phyloP scores from a whole-genome alignment of 2,329 filamentous ascomycete genomes.

The Leptographium flavum region DNA sequence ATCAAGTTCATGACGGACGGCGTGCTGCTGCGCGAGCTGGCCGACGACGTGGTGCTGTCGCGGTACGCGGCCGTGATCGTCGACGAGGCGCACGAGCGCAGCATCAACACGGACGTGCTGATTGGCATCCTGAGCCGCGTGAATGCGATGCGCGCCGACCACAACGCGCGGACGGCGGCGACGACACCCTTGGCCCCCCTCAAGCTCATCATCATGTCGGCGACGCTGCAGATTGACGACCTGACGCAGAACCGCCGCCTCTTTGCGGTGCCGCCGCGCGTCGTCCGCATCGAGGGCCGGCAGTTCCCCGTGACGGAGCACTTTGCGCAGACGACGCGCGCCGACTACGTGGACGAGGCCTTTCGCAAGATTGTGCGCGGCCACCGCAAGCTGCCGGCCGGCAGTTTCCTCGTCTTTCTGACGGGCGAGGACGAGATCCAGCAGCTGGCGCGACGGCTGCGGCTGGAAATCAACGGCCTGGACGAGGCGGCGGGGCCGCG shows the following conservation, averaged over 20 bases:
- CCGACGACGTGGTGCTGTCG: slow-evolving; percentile 71
- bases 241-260: slow-evolving; percentile 72
- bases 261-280: slow-evolving; percentile 64
- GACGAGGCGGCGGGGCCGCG: slow-evolving; percentile 45
- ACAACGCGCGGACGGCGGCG: slow-evolving; percentile 21
- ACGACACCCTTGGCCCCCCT: slow-evolving; percentile 41
- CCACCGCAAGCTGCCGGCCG: slow-evolving; percentile 78
- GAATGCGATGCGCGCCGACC: slow-evolving; percentile 64
- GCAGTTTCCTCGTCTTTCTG: slow-evolving; percentile 84
- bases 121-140: slow-evolving; percentile 94
- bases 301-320: slow-evolving; percentile 85
- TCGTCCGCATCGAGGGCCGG: slow-evolving; percentile 80
- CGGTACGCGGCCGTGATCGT: slow-evolving; percentile 93
- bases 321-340: slow-evolving; percentile 68
- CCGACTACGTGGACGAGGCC: slow-evolving; percentile 82
- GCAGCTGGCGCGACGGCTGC: slow-evolving; percentile 66
- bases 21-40: slow-evolving; percentile 81
- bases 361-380: slow-evolving; percentile 78
- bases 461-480: slow-evolving; percentile 47
- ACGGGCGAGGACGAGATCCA: slow-evolving; percentile 89
- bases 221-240: slow-evolving; percentile 80
- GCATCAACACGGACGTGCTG: slow-evolving; percentile 95
- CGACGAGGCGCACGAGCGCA: slow-evolving; percentile 93
- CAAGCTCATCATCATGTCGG: slow-evolving; percentile 97
- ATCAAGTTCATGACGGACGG: slow-evolving; percentile 99